Conservation (phyloP, 768 basidiomycete genomes). For the Austroboletus eburneus region DNA sequence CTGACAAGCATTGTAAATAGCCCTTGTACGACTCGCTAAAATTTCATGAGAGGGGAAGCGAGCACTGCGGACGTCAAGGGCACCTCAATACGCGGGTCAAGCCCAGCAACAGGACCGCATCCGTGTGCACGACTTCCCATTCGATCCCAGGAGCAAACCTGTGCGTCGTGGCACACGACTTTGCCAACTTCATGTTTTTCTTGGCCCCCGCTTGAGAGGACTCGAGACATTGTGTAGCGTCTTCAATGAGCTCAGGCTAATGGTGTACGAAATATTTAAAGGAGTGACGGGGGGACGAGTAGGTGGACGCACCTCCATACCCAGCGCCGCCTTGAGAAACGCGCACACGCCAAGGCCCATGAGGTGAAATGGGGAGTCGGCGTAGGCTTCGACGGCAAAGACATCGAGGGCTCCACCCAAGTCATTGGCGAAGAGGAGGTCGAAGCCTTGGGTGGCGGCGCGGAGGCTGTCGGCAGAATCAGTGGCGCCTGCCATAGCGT, state of each 20-base stretch:
- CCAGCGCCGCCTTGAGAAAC: slow-evolving; percentile 73
- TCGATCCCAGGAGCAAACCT: slow-evolving; percentile 63
- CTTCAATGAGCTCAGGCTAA: slow-evolving; percentile 57
- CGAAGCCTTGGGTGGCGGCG: slow-evolving; percentile 51
- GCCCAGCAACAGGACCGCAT: slow-evolving; percentile 66
- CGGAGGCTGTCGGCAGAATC: slow-evolving; percentile 32
- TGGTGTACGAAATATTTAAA: background rate
- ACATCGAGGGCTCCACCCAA: slow-evolving; percentile 48
- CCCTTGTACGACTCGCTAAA: slow-evolving; percentile 72
- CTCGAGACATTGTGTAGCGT: slow-evolving; percentile 54
- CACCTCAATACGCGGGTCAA: slow-evolving; percentile 69
- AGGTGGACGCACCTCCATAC: slow-evolving; percentile 58
- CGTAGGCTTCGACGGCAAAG: slow-evolving; percentile 32
- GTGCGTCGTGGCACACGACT: slow-evolving; percentile 29
- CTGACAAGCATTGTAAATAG: slow-evolving; percentile 73
- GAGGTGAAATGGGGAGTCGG: slow-evolving; percentile 65
- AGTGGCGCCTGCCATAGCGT: background rate
- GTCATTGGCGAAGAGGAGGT: slow-evolving; percentile 66
- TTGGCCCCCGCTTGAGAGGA: slow-evolving; percentile 59
- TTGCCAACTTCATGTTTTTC: slow-evolving; percentile 41
- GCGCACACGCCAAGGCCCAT: slow-evolving; percentile 69
- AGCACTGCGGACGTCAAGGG: slow-evolving; percentile 7
- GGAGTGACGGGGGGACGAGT: background rate
- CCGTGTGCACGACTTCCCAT: slow-evolving; percentile 74
- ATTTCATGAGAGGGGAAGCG: too few relatives aligned